Base-by-base conservation (phyloP, 2,329 filamentous ascomycete species). In the Grosmannia serpens region DNA sequence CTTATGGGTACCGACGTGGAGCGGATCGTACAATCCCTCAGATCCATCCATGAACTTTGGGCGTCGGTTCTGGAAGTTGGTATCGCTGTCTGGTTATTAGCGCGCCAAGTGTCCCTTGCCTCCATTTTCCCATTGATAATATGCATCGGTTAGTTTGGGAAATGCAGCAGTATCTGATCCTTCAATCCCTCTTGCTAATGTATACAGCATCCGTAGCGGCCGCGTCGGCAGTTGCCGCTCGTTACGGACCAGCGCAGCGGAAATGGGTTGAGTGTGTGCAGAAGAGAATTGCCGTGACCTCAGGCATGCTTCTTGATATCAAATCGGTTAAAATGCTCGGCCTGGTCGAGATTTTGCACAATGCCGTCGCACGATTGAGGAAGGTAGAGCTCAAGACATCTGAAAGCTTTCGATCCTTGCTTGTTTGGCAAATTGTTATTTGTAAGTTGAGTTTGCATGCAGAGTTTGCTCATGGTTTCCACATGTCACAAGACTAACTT, bases 1-100 rank as follows among this genome's bases (percentile, higher is more conserved):
- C 58, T 71, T 4, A 70, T 70, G 67, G 66, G 64, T 35, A 62
- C 65, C 8, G 69, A 71, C 61, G 63, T 69, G 2, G 66, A 69
- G 24, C 61, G 65, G 6, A 65, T 70, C 27, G 54, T 55, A n/a
- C 50, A 54, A 1, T 63, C 65, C 2, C 54, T 69, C 10, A 55
- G 49, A n/a, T 51, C 59, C 31, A 13, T 70, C 7, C 67, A 69
- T 55, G 67, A 69, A 35, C 41, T 59, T 15, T 64, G 62, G 62
- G 59, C 60, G 13, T 59, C 52, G 26, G 17, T 58, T 8, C 33
- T 61, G 24, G 22, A 64, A 49, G 55, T 59, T 22, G 58, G 38
- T 24, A 47, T 64, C 3, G 61, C 59, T 3, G 38, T 46, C 27
- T 64, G 59, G 58, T 55, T 64, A 3, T 41, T 64, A n/a, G 56